A percentile compares a stretch with the other conserved stretches of the same genome.
These are phyloP conservation scores for Vaccinium vitisidaea DNA, from an alignment of 148 eudicot species.

Conservation along the genomic window DNA sequence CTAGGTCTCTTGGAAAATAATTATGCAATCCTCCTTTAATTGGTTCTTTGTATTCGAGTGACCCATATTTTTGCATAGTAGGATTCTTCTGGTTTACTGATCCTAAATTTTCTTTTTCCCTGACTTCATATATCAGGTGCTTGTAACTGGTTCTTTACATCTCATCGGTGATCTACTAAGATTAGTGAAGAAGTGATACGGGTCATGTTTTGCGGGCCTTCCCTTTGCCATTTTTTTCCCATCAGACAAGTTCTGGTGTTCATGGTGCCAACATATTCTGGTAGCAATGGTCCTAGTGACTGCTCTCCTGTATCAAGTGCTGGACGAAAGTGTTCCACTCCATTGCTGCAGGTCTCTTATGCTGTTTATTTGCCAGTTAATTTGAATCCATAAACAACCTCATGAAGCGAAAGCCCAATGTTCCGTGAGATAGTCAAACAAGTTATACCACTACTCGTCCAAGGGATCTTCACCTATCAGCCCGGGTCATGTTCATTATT, in stretches of 20 bases:
- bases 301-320: conserved; percentile 4
- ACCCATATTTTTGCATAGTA: neutral
- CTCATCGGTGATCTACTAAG: conserved; percentile 83
- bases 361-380: neutral
- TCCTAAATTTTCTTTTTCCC: neutral
- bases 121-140: conserved; percentile 50
- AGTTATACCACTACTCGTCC: neutral
- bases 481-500: neutral
- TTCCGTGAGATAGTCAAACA: neutral
- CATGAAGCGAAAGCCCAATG: neutral
- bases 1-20: neutral
- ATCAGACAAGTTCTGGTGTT: conserved; percentile 2
- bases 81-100: conserved; percentile 7
- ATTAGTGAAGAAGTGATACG: conserved; percentile 62
- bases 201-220: neutral
- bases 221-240: neutral
- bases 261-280: neutral
- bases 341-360: neutral
- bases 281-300: neutral
- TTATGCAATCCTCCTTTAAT: neutral
- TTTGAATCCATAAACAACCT: neutral
- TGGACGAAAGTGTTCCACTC: neutral
- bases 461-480: neutral
- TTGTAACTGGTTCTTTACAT: conserved; percentile 91
- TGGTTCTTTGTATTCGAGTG: neutral